phyloP scores from a whole-genome alignment of 257 asterid genomes.

The Solanum boliviense region DNA sequence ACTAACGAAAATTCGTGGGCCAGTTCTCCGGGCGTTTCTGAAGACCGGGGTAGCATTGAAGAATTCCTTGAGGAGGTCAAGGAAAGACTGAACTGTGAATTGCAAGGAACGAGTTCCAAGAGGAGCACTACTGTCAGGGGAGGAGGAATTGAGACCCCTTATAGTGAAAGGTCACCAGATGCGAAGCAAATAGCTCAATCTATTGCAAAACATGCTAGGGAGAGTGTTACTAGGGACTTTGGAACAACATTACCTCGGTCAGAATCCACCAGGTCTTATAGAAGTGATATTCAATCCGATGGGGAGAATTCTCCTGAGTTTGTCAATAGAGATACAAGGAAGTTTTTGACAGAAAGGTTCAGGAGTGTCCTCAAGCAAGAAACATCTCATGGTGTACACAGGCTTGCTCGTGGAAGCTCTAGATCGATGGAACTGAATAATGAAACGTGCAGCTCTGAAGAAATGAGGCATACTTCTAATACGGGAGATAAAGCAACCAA shows the following conservation, averaged over 20 bases:
- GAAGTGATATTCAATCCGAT: conserved; percentile 51
- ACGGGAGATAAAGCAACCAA: conserved; percentile 16
- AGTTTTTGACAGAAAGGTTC: conserved; percentile 63
- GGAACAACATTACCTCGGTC: conserved; percentile 60
- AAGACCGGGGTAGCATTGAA: conserved; percentile 56
- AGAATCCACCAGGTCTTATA: conserved; percentile 73
- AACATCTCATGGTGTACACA: conserved; percentile 28
- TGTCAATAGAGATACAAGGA: conserved; percentile 58
- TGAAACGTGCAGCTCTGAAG: conserved; percentile 21
- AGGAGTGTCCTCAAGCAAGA: conserved; percentile 66
- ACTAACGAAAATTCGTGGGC: conserved; percentile 49
- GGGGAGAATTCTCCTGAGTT: conserved; percentile 59
- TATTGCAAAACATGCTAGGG: conserved; percentile 71
- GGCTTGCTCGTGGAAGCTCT: conserved; percentile 31
- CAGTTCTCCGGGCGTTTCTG: conserved; percentile 71
- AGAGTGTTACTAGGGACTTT: conserved; percentile 55
- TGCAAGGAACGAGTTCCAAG: conserved; percentile 58
- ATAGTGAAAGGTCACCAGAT: conserved; percentile 61
- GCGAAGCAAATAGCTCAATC: conserved; percentile 70
- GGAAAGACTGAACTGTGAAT: conserved; percentile 72
- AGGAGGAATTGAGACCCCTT: conserved; percentile 89
- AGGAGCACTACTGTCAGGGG: conserved; percentile 61
- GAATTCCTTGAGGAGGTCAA: conserved; percentile 90
- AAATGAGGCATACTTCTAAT: conserved; percentile 18
- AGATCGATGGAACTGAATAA: conserved; percentile 23